These are phyloP conservation scores for Colletotrichum shisoi DNA, from an alignment of 2,329 filamentous ascomycete species.

Conservation along the genomic window DNA sequence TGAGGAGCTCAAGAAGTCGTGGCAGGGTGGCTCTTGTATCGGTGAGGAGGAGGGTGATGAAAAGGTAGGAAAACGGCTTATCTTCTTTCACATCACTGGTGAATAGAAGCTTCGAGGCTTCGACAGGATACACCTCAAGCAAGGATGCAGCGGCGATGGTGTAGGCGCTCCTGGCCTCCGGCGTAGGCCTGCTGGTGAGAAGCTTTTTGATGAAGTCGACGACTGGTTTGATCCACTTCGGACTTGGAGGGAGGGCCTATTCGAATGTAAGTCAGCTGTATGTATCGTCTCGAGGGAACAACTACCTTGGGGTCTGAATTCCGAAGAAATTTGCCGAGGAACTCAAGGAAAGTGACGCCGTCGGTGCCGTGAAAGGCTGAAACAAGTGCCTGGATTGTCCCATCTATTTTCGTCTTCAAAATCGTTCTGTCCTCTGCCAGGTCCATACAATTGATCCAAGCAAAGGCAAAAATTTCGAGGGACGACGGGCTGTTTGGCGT, in stretches of 20 bases:
- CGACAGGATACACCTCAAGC: constrained; percentile 62
- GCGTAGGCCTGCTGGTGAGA: constrained; percentile 63
- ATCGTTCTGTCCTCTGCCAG: constrained; percentile 44
- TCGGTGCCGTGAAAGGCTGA: constrained; percentile 67
- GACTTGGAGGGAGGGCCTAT: constrained; percentile 59
- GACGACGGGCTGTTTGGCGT: constrained; percentile 62
- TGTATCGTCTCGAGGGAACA: constrained; percentile 27
- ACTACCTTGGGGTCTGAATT: constrained; percentile 59
- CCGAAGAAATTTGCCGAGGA: constrained; percentile 62
- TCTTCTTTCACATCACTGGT: constrained; percentile 52
- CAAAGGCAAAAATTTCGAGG: constrained; percentile 63
- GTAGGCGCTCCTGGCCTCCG: constrained; percentile 64
- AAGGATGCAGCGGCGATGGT: constrained; percentile 66
- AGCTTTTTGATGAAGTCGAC: constrained; percentile 61
- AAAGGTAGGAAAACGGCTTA: constrained; percentile 68
- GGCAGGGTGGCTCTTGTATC: constrained; percentile 71
- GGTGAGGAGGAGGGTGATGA: constrained; percentile 71
- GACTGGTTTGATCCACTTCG: constrained; percentile 62
- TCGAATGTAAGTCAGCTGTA: constrained; percentile 35
- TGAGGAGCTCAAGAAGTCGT: constrained; percentile 65
- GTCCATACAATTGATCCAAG: constrained; percentile 63
- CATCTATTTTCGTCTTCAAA: constrained; percentile 55
- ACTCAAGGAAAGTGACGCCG: constrained; percentile 65
- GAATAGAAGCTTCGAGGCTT: constrained; percentile 62
- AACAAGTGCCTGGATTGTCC: constrained; percentile 57